Conservation (phyloP, 2,329 filamentous ascomycete genomes). For the Colletotrichum melonis region DNA sequence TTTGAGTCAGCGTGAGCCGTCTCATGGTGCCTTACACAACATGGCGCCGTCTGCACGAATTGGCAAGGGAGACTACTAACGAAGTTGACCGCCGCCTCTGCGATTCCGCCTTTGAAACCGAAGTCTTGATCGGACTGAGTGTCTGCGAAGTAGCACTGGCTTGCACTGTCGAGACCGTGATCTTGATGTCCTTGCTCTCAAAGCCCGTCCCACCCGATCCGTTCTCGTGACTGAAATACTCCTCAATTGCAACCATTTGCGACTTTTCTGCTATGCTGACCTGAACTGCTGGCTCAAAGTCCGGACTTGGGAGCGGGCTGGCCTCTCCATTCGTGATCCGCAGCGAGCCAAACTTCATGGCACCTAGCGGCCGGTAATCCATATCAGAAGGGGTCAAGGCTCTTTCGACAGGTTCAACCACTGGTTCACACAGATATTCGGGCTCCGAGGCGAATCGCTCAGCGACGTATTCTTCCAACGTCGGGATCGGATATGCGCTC, state of each 20-base stretch:
- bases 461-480: conserved; percentile 10
- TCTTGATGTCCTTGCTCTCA: neutral
- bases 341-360: conserved; percentile 71
- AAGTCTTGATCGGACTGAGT: conserved; percentile 21
- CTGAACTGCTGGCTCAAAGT: conserved; percentile 16
- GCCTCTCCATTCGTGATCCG: conserved; percentile 70
- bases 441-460: conserved; percentile 8
- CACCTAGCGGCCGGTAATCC: conserved; percentile 70
- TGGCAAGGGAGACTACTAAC: conserved; percentile 26
- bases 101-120: neutral
- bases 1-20: conserved; percentile 48
- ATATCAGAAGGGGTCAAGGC: conserved; percentile 63
- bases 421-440: conserved; percentile 31
- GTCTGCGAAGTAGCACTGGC: neutral
- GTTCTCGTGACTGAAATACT: neutral
- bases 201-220: neutral
- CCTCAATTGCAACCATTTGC: neutral
- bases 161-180: conserved; percentile 7
- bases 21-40: conserved; percentile 34
- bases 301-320: conserved; percentile 61
- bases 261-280: neutral
- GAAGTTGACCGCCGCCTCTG: neutral
- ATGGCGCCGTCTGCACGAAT: conserved; percentile 12
- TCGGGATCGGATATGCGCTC: conserved; percentile 13
- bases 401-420: conserved; percentile 44